Percentiles rank a stretch among this genome's conserved stretches.
phyloP scores from a whole-genome alignment of 352 stramenopile genomes.

The Globisporangium megalacanthum region DNA sequence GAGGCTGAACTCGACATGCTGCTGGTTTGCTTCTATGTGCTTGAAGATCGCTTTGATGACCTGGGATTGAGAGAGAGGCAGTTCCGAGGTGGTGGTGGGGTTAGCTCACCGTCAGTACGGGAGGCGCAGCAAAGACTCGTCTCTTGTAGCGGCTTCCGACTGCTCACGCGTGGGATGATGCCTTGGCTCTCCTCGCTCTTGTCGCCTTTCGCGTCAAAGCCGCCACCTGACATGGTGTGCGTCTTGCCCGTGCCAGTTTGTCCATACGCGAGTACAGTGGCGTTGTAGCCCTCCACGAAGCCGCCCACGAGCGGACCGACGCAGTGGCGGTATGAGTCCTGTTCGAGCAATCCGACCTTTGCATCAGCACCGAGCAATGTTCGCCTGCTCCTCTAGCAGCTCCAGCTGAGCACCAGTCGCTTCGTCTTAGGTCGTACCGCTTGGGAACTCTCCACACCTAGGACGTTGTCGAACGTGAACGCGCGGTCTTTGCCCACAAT shows the following conservation, averaged over 20 bases:
- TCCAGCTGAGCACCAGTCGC: not conserved
- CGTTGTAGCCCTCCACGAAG: slow-evolving; percentile 84
- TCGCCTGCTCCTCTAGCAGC: too few species aligned
- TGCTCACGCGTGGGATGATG: slow-evolving; percentile 80
- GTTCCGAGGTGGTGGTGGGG: not conserved
- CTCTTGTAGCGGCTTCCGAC: slow-evolving; percentile 1
- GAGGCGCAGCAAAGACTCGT: not conserved
- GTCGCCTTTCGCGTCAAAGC: slow-evolving; percentile 48
- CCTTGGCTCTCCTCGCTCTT: slow-evolving; percentile 57
- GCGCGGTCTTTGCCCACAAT: slow-evolving; percentile 77
- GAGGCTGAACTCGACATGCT: slow-evolving; percentile 78
- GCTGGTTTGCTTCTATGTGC: slow-evolving; percentile 39
- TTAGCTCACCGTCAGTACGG: too few species aligned
- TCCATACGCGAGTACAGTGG: slow-evolving; percentile 78
- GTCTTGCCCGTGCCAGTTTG: slow-evolving; percentile 93
- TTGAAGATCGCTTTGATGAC: slow-evolving; percentile 73
- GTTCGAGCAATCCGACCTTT: not conserved
- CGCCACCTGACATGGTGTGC: slow-evolving; percentile 89
- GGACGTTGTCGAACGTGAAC: slow-evolving; percentile 90
- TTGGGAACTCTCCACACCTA: slow-evolving; percentile 69
- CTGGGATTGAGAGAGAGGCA: slow-evolving; percentile 8
- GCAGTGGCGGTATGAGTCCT: slow-evolving; percentile 68
- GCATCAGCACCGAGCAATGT: not conserved
- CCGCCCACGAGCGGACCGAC: slow-evolving; percentile 64
- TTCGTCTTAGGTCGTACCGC: slow-evolving; percentile 20